Conservation (phyloP, 202 grass and related monocot genomes). For the Schoenoplectus tabernaemontani region DNA sequence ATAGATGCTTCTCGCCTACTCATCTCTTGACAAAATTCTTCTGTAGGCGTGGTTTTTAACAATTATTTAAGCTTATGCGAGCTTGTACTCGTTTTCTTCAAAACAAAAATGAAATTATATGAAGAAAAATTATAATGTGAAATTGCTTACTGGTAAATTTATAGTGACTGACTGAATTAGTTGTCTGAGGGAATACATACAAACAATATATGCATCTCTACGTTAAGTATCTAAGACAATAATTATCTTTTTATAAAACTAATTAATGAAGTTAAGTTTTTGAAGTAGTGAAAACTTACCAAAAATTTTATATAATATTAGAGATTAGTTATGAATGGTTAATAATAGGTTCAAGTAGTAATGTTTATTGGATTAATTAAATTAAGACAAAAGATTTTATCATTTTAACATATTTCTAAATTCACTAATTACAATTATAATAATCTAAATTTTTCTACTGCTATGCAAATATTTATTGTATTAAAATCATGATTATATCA, state of each 20-base stretch:
- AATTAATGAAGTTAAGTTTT: no score
- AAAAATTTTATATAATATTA: not conserved
- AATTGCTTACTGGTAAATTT: not conserved
- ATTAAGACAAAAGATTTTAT: no score
- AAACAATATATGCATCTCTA: no score
- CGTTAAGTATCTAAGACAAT: no score
- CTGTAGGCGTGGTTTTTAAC: not conserved
- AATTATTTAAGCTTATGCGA: not conserved
- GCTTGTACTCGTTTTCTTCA: not conserved
- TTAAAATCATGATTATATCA: not conserved
- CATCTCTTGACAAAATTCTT: not conserved
- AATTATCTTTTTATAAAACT: no score
- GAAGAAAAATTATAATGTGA: not conserved
- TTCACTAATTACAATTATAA: not conserved
- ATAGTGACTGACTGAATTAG: no score
- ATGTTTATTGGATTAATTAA: not conserved
- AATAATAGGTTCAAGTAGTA: not conserved
- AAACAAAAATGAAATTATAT: not conserved
- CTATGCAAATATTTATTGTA: not conserved
- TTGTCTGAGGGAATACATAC: no score
- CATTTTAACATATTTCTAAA: not conserved
- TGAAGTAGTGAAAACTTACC: no score
- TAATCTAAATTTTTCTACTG: not conserved
- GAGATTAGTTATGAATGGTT: not conserved
- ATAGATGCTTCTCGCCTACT: slow-evolving; percentile 11